Conservation (phyloP, 2,329 filamentous ascomycete genomes). For the Peltaster fructicola region DNA sequence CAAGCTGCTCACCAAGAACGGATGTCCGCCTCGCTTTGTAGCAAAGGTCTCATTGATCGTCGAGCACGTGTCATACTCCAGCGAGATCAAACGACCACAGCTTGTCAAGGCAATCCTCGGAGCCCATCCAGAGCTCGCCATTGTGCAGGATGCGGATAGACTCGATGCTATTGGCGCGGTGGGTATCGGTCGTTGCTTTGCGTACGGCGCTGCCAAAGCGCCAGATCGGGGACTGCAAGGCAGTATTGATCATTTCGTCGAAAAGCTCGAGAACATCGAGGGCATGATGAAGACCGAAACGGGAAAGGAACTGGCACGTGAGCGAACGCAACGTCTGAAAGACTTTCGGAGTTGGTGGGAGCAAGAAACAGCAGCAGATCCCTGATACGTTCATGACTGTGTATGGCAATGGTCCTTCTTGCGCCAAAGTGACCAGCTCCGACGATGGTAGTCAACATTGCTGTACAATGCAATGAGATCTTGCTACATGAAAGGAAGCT, state of each 20-base stretch:
- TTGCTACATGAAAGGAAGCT: too few species aligned
- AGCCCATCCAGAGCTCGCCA: constrained; percentile 53
- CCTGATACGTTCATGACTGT: too few species aligned
- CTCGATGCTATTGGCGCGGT: constrained; percentile 82
- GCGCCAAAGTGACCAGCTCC: too few species aligned
- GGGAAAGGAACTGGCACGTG: constrained; percentile 31
- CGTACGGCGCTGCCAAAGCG: constrained; percentile 50
- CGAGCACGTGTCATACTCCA: constrained; percentile 59
- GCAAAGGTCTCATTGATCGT: constrained; percentile 53
- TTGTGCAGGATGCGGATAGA: constrained; percentile 84
- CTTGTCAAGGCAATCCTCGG: constrained; percentile 44
- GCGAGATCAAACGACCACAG: constrained; percentile 48
- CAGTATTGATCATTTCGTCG: constrained; percentile 57
- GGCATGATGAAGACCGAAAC: constrained; percentile 41
- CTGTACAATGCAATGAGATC: too few species aligned
- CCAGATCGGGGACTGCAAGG: constrained; percentile 37
- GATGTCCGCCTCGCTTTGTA: constrained; percentile 42
- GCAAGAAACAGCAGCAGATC: too few species aligned
- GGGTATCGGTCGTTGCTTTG: constrained; percentile 63
- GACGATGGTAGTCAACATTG: too few species aligned
- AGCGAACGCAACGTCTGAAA: constrained; percentile 30
- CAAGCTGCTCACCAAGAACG: constrained; percentile 37
- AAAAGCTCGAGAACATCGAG: constrained; percentile 53
- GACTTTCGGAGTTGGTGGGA: constrained; percentile 38
- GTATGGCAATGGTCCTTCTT: too few species aligned